Evolutionary conservation across 2,329 filamentous ascomycete species (phyloP).

Genomic region (Penicillium sp.): DNA sequence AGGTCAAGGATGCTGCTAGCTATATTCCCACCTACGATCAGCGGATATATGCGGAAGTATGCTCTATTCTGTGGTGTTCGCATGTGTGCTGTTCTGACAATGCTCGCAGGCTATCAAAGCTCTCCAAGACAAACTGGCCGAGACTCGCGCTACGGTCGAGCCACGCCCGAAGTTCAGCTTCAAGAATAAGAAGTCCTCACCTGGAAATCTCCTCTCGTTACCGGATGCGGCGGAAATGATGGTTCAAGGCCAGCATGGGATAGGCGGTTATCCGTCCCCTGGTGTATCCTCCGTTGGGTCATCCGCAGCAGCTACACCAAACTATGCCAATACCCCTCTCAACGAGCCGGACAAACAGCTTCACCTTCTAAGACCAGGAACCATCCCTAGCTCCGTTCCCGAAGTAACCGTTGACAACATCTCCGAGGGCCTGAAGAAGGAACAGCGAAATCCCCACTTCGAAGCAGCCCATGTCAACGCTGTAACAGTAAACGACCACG

Average conservation of each 20-base stretch:
- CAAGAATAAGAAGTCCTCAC: constrained; percentile 64
- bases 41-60: constrained; percentile 79
- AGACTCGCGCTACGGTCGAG: constrained; percentile 68
- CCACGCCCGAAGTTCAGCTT: constrained; percentile 86
- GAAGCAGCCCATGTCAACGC: constrained; percentile 57
- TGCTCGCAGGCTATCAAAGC: constrained; percentile 71
- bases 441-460: constrained; percentile 49
- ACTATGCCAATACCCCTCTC: constrained; percentile 42
- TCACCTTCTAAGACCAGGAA: constrained; percentile 41
- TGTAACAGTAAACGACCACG: constrained; percentile 70
- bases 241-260: constrained; percentile 50
- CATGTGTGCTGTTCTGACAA: constrained; percentile 1
- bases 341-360: constrained; percentile 40
- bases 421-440: constrained; percentile 28
- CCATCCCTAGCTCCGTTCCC: constrained; percentile 42
- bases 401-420: constrained; percentile 26
- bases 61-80: background rate
- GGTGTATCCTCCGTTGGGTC: constrained; percentile 49
- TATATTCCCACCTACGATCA: constrained; percentile 90
- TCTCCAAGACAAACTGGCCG: constrained; percentile 77
- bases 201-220: constrained; percentile 55
- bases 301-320: constrained; percentile 41
- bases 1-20: constrained; percentile 81
- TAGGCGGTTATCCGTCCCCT: constrained; percentile 49
- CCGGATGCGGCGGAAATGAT: constrained; percentile 62